phyloP scores from a whole-genome alignment of 2,329 filamentous ascomycete genomes.

The Lachnellula suecica region DNA sequence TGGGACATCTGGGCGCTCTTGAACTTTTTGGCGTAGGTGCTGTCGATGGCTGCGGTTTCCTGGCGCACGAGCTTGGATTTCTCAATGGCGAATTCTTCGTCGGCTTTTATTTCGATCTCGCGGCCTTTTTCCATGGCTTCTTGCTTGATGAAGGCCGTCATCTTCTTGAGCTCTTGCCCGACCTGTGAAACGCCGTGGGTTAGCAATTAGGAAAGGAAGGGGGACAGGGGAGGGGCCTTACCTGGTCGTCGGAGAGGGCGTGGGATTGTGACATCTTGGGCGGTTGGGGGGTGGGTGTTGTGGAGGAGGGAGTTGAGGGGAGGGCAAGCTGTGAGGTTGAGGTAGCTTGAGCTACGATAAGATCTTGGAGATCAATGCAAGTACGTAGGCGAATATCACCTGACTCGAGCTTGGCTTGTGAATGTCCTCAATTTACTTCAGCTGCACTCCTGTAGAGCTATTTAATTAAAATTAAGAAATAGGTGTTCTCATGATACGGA shows the following conservation, averaged over 20 bases:
- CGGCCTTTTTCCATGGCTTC: conserved; percentile 95
- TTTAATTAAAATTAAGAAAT: too few species aligned
- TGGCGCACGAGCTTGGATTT: conserved; percentile 98
- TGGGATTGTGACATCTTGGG: conserved; percentile 85
- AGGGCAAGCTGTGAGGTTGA: conserved; percentile 15
- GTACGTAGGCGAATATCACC: conserved; percentile 17
- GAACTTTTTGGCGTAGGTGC: conserved; percentile 96
- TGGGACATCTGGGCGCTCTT: conserved; percentile 98
- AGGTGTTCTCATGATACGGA: too few species aligned
- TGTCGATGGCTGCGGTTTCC: conserved; percentile 91
- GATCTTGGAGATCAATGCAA: conserved; percentile 17
- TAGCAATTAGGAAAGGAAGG: conserved; percentile 9
- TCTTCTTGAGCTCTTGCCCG: conserved; percentile 97
- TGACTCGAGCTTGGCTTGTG: conserved; percentile 7
- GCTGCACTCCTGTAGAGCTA: too few species aligned
- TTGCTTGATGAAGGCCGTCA: conserved; percentile 99
- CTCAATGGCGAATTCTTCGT: conserved; percentile 98
- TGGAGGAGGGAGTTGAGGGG: conserved; percentile 11
- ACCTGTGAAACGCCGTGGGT: conserved; percentile 57
- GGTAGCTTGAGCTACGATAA: conserved; percentile 27
- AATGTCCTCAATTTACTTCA: background rate
- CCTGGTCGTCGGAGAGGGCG: conserved; percentile 97
- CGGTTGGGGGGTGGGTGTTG: conserved; percentile 26
- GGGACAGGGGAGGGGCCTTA: conserved; percentile 39
- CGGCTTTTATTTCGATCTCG: conserved; percentile 97